A percentile compares a stretch with the other conserved stretches of the same genome.
Evolutionary conservation across 352 stramenopile genomes (phyloP).

Genomic region (Pythium guiyangense): DNA sequence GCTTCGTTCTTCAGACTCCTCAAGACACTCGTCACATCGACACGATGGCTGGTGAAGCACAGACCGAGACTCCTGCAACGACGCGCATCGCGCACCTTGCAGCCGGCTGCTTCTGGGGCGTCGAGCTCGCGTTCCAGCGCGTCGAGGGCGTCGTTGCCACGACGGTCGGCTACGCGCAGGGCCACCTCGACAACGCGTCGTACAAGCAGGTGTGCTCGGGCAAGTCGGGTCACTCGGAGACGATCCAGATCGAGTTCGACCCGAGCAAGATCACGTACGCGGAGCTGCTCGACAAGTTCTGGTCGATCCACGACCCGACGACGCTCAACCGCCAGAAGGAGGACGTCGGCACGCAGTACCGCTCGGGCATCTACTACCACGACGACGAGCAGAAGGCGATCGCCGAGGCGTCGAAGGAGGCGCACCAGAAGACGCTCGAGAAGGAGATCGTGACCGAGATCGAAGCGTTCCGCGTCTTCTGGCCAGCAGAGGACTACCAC

Average conservation of each 20-base stretch:
- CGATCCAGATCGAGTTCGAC: constrained; percentile 93
- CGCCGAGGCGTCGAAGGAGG: constrained; percentile 57
- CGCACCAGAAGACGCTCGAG: constrained; percentile 62
- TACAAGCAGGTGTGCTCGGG: constrained; percentile 95
- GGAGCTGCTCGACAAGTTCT: constrained; percentile 74
- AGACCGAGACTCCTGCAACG: not conserved
- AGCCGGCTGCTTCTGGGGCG: constrained; percentile 97
- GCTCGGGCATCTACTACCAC: constrained; percentile 94
- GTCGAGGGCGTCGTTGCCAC: constrained; percentile 91
- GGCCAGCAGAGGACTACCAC: constrained; percentile 93
- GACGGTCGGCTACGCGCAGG: constrained; percentile 86
- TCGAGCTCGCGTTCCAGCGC: constrained; percentile 95
- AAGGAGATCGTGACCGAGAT: constrained; percentile 93
- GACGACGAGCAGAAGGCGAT: constrained; percentile 85
- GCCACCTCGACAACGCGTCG: constrained; percentile 83
- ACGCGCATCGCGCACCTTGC: constrained; percentile 90
- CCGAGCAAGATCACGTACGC: constrained; percentile 80
- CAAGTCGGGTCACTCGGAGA: constrained; percentile 93
- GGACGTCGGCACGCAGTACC: constrained; percentile 93
- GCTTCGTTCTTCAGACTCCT: not conserved
- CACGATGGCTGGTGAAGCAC: constrained; percentile 29
- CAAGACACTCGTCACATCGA: not conserved
- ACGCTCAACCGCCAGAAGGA: constrained; percentile 86
- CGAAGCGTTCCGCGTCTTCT: constrained; percentile 84
- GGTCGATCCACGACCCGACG: constrained; percentile 91